A percentile compares a stretch with the other conserved stretches of the same genome.
Evolutionary conservation across 2,329 filamentous ascomycete genomes (phyloP).

Genomic region (Thielaviopsis ethacetica): DNA sequence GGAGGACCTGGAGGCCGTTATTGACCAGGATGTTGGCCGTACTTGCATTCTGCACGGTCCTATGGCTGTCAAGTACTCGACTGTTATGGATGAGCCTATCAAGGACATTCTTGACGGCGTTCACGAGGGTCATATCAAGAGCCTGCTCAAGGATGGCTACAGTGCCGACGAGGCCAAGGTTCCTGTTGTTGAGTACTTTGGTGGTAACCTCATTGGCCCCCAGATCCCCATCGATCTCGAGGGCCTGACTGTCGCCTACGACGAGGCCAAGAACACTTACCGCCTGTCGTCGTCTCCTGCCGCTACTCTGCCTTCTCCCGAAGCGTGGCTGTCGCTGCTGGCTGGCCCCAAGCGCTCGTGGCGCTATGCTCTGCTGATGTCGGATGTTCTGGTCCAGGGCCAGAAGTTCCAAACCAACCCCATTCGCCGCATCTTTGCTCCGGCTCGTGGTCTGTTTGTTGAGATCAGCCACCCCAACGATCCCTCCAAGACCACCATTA

Average conservation of each 20-base stretch:
- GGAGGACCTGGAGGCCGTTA: slow-evolving; percentile 89
- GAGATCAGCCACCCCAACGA: slow-evolving; percentile 75
- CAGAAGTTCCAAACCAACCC: slow-evolving; percentile 97
- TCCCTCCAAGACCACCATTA: slow-evolving; percentile 67
- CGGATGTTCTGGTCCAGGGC: slow-evolving; percentile 86
- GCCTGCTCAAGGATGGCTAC: slow-evolving; percentile 67
- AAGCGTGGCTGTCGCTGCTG: slow-evolving; percentile 76
- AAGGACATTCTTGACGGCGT: slow-evolving; percentile 88
- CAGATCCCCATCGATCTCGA: slow-evolving; percentile 65
- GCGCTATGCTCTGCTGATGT: slow-evolving; percentile 86
- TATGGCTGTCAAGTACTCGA: slow-evolving; percentile 81
- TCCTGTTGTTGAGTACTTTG: slow-evolving; percentile 86
- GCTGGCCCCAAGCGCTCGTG: slow-evolving; percentile 78
- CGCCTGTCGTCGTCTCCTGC: slow-evolving; percentile 62
- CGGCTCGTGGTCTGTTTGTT: slow-evolving; percentile 70
- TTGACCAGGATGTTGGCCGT: slow-evolving; percentile 86
- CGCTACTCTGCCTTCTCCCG: slow-evolving; percentile 56
- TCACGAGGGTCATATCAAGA: slow-evolving; percentile 72
- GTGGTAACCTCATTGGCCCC: slow-evolving; percentile 62
- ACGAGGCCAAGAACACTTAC: slow-evolving; percentile 65
- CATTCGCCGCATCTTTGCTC: slow-evolving; percentile 78
- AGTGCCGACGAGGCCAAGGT: slow-evolving; percentile 54
- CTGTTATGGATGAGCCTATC: slow-evolving; percentile 77
- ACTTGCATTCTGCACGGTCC: slow-evolving; percentile 95
- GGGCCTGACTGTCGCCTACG: slow-evolving; percentile 67